phyloP scores from a whole-genome alignment of 2,329 filamentous ascomycete genomes.

The Thyridium curvatum region DNA sequence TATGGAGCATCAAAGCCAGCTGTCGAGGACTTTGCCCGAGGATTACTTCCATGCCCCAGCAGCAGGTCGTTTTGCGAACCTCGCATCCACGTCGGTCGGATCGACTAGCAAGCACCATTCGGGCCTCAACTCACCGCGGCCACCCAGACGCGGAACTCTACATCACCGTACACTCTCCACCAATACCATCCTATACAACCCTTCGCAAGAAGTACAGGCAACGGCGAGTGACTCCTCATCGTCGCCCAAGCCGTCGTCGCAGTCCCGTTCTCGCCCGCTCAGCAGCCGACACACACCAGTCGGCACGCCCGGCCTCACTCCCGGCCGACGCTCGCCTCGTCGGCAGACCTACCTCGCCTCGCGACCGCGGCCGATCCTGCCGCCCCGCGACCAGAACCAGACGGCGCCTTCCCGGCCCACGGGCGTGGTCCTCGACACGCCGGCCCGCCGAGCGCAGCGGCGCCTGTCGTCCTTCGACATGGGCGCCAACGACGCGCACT shows the following conservation, averaged over 20 bases:
- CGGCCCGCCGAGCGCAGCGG: conserved; percentile 30
- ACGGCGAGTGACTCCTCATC: conserved; percentile 23
- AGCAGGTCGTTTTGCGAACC: conserved; percentile 29
- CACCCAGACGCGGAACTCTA: conserved; percentile 9
- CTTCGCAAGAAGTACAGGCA: conserved; percentile 23
- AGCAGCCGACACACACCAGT: conserved; percentile 29
- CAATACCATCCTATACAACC: conserved; percentile 80
- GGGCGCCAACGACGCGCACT: conserved; percentile 53
- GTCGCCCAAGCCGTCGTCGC: conserved; percentile 27
- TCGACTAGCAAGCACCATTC: conserved; percentile 13
- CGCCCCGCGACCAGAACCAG: conserved; percentile 44
- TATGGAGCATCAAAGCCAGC: conserved; percentile 20
- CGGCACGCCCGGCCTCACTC: conserved; percentile 25
- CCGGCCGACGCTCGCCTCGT: conserved; percentile 40
- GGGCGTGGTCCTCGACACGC: conserved; percentile 39
- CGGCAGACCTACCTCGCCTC: conserved; percentile 36
- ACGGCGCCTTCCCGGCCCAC: conserved; percentile 49
- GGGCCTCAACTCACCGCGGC: conserved; percentile 11
- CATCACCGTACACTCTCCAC: conserved; percentile 74
- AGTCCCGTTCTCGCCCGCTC: conserved; percentile 23
- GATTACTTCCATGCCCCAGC: conserved; percentile 51
- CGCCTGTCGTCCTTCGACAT: conserved; percentile 61
- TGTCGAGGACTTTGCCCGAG: conserved; percentile 21
- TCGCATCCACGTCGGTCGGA: conserved; percentile 22
- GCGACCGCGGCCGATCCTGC: conserved; percentile 51